Conservation (phyloP, 345 rosid species). For the Boechera retrofracta region DNA sequence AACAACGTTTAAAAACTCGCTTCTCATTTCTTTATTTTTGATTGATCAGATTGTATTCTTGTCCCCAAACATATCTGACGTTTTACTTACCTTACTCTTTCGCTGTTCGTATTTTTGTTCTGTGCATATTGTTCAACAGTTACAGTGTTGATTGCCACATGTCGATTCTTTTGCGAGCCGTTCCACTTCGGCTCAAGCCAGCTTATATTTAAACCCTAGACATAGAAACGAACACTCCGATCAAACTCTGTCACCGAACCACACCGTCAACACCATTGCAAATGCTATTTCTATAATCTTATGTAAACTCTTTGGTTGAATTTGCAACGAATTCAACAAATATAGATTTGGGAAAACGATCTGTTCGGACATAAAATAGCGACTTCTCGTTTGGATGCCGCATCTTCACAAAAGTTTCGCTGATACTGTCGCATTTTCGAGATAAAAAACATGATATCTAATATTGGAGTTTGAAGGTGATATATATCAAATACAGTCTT, state of each 20-base stretch:
- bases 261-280: background rate
- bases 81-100: constrained; percentile 26
- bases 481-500: too few species aligned
- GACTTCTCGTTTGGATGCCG: background rate
- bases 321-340: background rate
- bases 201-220: background rate
- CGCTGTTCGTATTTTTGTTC: constrained; percentile 28
- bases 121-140: background rate
- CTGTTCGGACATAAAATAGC: background rate
- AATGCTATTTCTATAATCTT: background rate
- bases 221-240: background rate
- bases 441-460: too few species aligned
- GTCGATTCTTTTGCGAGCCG: background rate
- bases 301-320: background rate
- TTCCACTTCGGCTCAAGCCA: background rate
- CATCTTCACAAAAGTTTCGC: too few species aligned
- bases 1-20: background rate
- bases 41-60: constrained; percentile 38
- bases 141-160: background rate
- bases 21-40: background rate
- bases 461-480: too few species aligned
- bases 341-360: background rate
- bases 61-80: constrained; percentile 38
- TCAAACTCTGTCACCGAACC: background rate
- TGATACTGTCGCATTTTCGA: too few species aligned